Evolutionary conservation across 352 stramenopile species (phyloP).

Genomic region (Pythium oligandrum): DNA sequence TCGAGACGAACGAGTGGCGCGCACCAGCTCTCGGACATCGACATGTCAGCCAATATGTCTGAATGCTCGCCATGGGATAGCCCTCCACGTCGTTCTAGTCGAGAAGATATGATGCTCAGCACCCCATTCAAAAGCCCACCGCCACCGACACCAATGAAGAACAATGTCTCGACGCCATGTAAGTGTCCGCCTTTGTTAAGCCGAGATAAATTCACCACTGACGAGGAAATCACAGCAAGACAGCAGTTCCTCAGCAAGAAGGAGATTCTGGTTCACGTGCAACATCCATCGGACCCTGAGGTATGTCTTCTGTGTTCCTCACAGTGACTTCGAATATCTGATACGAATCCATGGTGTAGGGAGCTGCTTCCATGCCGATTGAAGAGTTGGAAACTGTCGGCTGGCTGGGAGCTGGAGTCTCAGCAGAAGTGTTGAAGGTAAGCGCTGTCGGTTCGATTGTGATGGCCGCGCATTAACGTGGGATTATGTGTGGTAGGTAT

Average conservation of each 20-base stretch:
- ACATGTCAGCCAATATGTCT: slow-evolving; percentile 2
- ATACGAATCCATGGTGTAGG: not conserved
- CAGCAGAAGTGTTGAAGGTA: slow-evolving; percentile 71
- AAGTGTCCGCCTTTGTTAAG: not conserved
- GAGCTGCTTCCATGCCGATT: slow-evolving; percentile 15
- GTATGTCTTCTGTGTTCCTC: slow-evolving; percentile 2
- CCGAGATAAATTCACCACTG: not conserved
- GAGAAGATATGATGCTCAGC: not conserved
- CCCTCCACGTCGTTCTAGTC: not conserved
- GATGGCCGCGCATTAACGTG: no score
- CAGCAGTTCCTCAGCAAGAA: slow-evolving; percentile 14
- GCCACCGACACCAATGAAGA: slow-evolving; percentile 19
- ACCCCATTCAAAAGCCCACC: slow-evolving; percentile 16
- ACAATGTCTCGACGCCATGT: slow-evolving; percentile 19
- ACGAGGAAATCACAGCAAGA: slow-evolving; percentile 8
- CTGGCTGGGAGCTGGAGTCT: slow-evolving; percentile 65
- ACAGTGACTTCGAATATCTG: not conserved
- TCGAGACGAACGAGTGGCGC: no score
- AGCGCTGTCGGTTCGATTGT: not conserved
- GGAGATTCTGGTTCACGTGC: slow-evolving; percentile 17
- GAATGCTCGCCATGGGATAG: slow-evolving; percentile 19
- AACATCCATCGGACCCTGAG: slow-evolving; percentile 9
- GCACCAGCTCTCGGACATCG: no score
- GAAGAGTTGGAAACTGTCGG: slow-evolving; percentile 48
- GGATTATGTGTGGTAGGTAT: slow-evolving; percentile 20